phyloP scores from a whole-genome alignment of 805 yeast species.

The Pichia rugopelliculosa region DNA sequence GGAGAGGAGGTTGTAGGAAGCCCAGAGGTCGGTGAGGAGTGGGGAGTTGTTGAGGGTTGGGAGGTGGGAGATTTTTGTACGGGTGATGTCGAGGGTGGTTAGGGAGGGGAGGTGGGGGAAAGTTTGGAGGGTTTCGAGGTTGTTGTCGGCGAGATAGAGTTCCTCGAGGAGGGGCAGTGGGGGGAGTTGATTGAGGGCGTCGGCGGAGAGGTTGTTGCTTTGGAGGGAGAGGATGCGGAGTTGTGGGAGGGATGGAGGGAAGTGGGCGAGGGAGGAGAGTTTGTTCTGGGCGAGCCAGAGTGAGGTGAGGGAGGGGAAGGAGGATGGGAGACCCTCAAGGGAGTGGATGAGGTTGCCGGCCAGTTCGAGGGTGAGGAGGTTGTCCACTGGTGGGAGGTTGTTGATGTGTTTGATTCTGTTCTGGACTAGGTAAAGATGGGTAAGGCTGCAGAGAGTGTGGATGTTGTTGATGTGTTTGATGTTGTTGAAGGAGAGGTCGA shows the following conservation, averaged over 20 bases:
- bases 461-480: conserved; percentile 41
- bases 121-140: conserved; percentile 66
- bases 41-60: conserved; percentile 58
- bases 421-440: background rate
- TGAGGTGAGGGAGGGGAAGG: background rate
- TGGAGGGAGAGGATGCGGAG: background rate
- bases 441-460: background rate
- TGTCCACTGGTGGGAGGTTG: background rate
- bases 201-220: conserved; percentile 13
- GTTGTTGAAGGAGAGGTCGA: background rate
- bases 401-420: conserved; percentile 60
- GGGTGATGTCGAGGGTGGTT: conserved; percentile 71
- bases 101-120: conserved; percentile 63
- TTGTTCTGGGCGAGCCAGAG: background rate
- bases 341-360: background rate
- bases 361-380: background rate
- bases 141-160: conserved; percentile 81
- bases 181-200: conserved; percentile 76
- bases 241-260: background rate
- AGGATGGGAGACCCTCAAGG: background rate
- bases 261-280: background rate
- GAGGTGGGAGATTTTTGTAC: conserved; percentile 57
- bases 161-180: conserved; percentile 69
- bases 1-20: conserved; percentile 66
- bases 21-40: conserved; percentile 90